Base-by-base conservation (phyloP, 192 early-diverging fungal genomes). In the Coemansia sp. region DNA sequence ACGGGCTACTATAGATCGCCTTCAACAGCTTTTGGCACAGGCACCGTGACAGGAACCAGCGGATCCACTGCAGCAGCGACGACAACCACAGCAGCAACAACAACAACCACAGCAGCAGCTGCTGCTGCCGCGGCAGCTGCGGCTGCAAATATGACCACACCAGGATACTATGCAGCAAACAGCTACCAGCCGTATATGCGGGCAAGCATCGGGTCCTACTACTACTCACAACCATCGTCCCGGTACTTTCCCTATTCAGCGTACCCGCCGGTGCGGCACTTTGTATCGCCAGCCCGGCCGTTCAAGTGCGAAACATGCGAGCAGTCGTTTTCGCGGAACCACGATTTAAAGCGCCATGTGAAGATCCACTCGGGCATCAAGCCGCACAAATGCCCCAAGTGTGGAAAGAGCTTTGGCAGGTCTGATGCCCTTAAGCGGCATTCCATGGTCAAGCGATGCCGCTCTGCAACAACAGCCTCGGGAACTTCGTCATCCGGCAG, bases 301-400 rank as follows among this genome's bases (percentile, higher is more conserved):
- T 86, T 84, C 75, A 86, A 86, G 63, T 86, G 84, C 68, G 71
- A 81, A 52, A 84, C 75, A 4, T 82, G 84, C 66, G 78, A 84
- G 60, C 77, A 84, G 61, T 78, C 78, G 18, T 92, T 92, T 68
- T 89, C 86, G 35, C 85, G 91, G 52, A 88, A 91, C 68, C 90
- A 91, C 61, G 91, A 92, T 68, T 72, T 90, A 11, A 90, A 91
- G 63, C 79, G 91, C 5, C 92, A 93, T 64, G 85, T 88, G 74
- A 87, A 89, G 61, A 90, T 91, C 5, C 92, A 93, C 64, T 87
- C 87, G 63, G 88, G 91, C 12, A 77, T 87, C 51, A 93, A 93
- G 72, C 92, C 92, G n/a, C 88, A 89, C 72, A 87, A 84, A 58
- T 93, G 92, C 58, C 76, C 82, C 8, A 84, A 84, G 18, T 93